Evolutionary conservation across 148 eudicot species (phyloP).

Genomic region (Diospyros lotus): DNA sequence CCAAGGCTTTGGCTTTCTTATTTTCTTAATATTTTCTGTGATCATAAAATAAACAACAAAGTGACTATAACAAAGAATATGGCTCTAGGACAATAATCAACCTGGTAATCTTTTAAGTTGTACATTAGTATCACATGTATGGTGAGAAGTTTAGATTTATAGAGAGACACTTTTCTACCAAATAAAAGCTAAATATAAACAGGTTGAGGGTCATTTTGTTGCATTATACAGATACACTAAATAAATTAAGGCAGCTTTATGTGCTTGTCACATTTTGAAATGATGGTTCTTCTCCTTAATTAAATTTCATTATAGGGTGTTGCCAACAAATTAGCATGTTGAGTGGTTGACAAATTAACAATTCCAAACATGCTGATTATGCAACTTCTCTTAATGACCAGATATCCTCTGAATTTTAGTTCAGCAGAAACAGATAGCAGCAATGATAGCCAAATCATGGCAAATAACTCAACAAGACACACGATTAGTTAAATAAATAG

Average conservation of each 20-base stretch:
- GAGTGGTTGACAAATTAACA: neutral
- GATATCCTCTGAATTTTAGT: neutral
- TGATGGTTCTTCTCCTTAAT: neutral
- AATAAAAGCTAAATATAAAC: neutral
- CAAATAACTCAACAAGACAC: neutral
- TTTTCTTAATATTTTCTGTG: conserved; percentile 44
- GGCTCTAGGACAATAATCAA: neutral
- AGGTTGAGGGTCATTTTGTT: neutral
- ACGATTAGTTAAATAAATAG: neutral
- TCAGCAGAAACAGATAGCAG: neutral
- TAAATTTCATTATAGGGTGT: neutral
- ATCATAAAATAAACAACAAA: neutral
- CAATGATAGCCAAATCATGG: neutral
- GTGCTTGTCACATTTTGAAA: neutral
- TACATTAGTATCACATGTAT: neutral
- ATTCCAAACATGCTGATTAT: neutral
- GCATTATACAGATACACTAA: neutral
- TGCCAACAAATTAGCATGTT: neutral
- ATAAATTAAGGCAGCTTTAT: neutral
- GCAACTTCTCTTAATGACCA: neutral
- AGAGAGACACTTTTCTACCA: neutral
- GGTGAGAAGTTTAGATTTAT: neutral
- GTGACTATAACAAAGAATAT: neutral
- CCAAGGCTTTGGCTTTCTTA: conserved; percentile 84
- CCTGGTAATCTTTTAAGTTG: neutral